phyloP scores from a whole-genome alignment of 192 early-diverging fungal species.

The Dissophora globulifera region DNA sequence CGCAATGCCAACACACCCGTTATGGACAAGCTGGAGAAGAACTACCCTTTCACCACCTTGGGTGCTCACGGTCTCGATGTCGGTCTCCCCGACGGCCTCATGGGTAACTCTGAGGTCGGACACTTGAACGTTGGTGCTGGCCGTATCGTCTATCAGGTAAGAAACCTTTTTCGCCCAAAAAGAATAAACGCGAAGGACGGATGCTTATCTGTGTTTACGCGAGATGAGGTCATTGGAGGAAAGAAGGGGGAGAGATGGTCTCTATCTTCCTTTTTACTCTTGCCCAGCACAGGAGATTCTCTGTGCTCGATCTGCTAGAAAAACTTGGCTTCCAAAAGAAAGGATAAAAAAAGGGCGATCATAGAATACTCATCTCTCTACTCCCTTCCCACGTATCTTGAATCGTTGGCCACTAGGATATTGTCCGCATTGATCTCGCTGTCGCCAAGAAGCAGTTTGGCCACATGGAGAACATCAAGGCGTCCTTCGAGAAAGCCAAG shows the following conservation, averaged over 20 bases:
- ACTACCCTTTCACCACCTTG: conserved; percentile 80
- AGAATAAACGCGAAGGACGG: background rate
- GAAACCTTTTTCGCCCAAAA: background rate
- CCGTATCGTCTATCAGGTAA: conserved; percentile 95
- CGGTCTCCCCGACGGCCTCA: conserved; percentile 97
- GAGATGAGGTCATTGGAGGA: conserved; percentile 35
- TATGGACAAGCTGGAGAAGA: conserved; percentile 84
- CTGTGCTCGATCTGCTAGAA: no score
- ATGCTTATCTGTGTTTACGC: conserved; percentile 8
- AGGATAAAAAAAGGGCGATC: no score
- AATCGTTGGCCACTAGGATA: conserved; percentile 69
- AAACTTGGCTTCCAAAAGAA: no score
- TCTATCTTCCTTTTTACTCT: background rate
- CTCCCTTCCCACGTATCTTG: background rate
- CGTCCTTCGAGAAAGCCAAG: conserved; percentile 88
- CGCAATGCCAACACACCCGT: conserved; percentile 91
- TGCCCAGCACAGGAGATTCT: no score
- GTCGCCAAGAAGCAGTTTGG: conserved; percentile 88
- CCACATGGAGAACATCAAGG: conserved; percentile 75
- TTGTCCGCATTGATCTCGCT: conserved; percentile 96
- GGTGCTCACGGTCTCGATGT: conserved; percentile 96
- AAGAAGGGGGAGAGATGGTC: no score
- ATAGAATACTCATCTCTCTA: no score
- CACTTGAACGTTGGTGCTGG: conserved; percentile 99
- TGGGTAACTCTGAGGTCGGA: conserved; percentile 99